Percentiles rank a stretch among this genome's conserved stretches.
Conservation (phyloP, 495 filamentous ascomycete species). For the Trichoderma orchidacearum region DNA sequence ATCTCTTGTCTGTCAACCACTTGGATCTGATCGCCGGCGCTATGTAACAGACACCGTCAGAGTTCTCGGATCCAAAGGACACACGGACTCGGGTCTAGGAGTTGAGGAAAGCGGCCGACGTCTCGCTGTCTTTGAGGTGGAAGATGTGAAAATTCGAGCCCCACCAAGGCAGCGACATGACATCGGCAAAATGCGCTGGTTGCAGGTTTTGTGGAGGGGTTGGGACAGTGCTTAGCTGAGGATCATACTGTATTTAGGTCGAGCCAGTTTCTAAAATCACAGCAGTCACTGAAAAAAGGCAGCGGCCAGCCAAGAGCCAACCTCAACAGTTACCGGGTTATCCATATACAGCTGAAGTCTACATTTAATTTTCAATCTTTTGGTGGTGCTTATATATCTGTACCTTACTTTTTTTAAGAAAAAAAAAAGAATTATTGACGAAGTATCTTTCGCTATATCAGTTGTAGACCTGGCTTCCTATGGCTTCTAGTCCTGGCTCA, state of each 20-base stretch:
- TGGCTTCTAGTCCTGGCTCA: neutral
- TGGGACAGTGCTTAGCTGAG: neutral
- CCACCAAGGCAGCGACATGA: conserved; percentile 2
- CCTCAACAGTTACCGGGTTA: too few species aligned
- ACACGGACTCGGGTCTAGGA: neutral
- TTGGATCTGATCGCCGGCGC: neutral
- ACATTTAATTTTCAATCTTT: too few species aligned
- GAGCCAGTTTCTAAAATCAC: too few species aligned
- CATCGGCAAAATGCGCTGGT: neutral
- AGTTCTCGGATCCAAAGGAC: neutral
- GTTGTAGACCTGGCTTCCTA: neutral
- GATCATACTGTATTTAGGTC: too few species aligned
- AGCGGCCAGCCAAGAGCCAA: too few species aligned
- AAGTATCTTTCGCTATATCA: too few species aligned
- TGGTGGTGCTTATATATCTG: too few species aligned
- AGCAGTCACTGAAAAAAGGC: too few species aligned
- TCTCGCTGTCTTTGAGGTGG: neutral
- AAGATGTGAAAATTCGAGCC: conserved; percentile 3
- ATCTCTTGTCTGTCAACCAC: neutral
- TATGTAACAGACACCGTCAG: neutral
- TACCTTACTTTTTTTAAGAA: too few species aligned
- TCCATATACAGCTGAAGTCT: too few species aligned
- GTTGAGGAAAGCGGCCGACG: neutral
- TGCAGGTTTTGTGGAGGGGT: conserved; percentile 1
- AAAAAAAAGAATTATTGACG: too few species aligned